Conservation (phyloP, 345 rosid species). For the Corchorus capsularis region DNA sequence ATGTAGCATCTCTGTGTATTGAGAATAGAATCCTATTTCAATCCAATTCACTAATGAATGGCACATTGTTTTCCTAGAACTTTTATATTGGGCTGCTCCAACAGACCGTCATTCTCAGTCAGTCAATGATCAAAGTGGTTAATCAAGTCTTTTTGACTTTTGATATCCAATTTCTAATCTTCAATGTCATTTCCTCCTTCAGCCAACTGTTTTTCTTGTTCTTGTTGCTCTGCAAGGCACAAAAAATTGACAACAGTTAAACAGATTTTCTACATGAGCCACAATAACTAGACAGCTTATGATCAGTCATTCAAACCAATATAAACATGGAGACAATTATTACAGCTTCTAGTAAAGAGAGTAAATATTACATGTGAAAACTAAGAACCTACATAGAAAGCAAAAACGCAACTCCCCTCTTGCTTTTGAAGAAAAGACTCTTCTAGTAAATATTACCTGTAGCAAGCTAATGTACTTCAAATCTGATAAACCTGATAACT, state of each 20-base stretch:
- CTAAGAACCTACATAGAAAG: not conserved
- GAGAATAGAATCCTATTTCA: too few species aligned
- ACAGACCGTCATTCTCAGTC: too few species aligned
- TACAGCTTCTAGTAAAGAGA: not conserved
- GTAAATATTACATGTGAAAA: not conserved
- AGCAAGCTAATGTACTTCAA: not conserved
- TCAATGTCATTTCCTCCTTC: slow-evolving; percentile 5
- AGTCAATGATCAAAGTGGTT: not conserved
- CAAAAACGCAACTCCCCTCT: not conserved
- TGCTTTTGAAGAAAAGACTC: not conserved
- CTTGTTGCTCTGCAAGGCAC: slow-evolving; percentile 17
- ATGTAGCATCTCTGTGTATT: too few species aligned
- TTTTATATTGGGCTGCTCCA: too few species aligned
- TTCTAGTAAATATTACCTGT: not conserved
- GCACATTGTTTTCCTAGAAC: too few species aligned
- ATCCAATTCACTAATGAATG: too few species aligned
- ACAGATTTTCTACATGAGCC: not conserved
- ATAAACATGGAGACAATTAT: not conserved
- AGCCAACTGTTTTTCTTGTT: slow-evolving; percentile 3
- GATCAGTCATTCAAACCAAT: not conserved
- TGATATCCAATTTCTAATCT: not conserved
- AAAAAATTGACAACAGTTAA: not conserved
- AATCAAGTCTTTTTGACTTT: not conserved
- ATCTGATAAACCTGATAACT: not conserved
- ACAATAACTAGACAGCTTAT: not conserved